Percentiles rank a stretch among this genome's conserved stretches.
These are phyloP conservation scores for Nakataea oryzae DNA, from an alignment of 2,329 filamentous ascomycete genomes.

Conservation along the genomic window DNA sequence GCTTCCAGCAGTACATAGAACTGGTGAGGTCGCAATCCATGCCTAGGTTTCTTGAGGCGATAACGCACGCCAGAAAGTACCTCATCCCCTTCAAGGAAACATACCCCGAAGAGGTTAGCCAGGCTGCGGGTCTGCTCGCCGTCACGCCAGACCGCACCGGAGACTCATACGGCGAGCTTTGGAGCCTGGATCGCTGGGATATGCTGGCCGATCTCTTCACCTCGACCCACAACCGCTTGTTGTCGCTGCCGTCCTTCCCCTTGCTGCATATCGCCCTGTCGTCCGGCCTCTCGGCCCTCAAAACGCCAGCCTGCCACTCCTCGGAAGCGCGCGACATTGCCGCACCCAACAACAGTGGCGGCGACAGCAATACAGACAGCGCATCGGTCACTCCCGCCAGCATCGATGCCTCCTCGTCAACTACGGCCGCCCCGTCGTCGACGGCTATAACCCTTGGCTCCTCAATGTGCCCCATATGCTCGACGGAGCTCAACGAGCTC, in stretches of 20 bases:
- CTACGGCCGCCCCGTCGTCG: constrained; percentile 11
- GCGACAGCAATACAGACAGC: constrained; percentile 9
- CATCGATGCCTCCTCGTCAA: constrained; percentile 15
- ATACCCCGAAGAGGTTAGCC: constrained; percentile 57
- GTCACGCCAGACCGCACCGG: constrained; percentile 48
- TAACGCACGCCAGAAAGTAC: constrained; percentile 72
- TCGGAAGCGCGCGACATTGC: constrained; percentile 22
- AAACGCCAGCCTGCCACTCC: constrained; percentile 88
- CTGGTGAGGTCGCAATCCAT: constrained; percentile 60
- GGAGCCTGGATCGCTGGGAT: constrained; percentile 62
- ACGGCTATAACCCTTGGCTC: constrained; percentile 17
- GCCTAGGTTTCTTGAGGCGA: constrained; percentile 62
- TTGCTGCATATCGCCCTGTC: constrained; percentile 85
- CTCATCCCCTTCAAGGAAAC: constrained; percentile 59
- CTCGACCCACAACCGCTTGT: constrained; percentile 74
- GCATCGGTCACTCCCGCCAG: constrained; percentile 4
- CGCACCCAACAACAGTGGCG: background rate
- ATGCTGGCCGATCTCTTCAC: constrained; percentile 73
- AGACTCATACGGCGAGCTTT: constrained; percentile 46
- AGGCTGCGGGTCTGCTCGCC: constrained; percentile 72
- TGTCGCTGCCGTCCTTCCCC: constrained; percentile 71
- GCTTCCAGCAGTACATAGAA: constrained; percentile 92
- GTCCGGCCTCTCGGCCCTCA: constrained; percentile 85
- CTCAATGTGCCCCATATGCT: constrained; percentile 89
- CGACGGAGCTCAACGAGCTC: constrained; percentile 85